Evolutionary conservation across 139 green algal genomes (phyloP).

Genomic region (Chlorella vulgaris): DNA sequence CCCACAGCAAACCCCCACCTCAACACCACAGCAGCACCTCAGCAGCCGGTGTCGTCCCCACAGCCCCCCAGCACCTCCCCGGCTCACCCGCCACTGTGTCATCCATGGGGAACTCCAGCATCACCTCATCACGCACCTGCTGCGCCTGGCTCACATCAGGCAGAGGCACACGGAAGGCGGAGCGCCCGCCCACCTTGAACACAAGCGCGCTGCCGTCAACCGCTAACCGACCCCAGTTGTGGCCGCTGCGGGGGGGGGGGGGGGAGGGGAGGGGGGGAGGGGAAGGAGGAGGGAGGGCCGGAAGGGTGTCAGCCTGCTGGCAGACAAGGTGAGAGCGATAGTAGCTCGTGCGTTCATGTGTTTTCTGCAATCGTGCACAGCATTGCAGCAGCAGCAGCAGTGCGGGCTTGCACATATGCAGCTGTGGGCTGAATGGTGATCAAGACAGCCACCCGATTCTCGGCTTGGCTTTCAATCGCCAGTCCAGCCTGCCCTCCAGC

Average conservation of each 20-base stretch:
- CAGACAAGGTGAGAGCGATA: too few relatives aligned
- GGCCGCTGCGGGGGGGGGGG: slow-evolving; percentile 13
- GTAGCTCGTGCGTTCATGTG: too few relatives aligned
- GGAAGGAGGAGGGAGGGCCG: too few relatives aligned
- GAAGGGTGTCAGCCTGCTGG: too few relatives aligned
- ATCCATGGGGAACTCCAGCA: slow-evolving; percentile 92
- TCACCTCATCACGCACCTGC: slow-evolving; percentile 85
- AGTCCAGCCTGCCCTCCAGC: not conserved
- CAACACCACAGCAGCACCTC: too few relatives aligned
- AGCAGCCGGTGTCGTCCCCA: too few relatives aligned
- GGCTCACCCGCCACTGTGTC: slow-evolving; percentile 66
- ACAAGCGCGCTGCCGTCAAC: slow-evolving; percentile 67
- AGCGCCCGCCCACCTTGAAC: slow-evolving; percentile 79
- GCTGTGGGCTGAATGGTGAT: too few relatives aligned
- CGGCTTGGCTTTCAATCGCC: too few relatives aligned
- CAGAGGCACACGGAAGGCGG: slow-evolving; percentile 85
- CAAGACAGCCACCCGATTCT: too few relatives aligned
- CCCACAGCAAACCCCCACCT: too few relatives aligned
- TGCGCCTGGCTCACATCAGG: slow-evolving; percentile 75
- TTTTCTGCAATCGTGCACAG: too few relatives aligned
- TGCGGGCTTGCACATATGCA: not conserved
- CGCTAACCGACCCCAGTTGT: slow-evolving; percentile 43
- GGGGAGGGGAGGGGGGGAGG: not conserved
- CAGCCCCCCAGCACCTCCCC: too few relatives aligned
- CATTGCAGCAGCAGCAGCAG: not conserved